phyloP scores from a whole-genome alignment of 345 rosid species.

The Corchorus olitorius region DNA sequence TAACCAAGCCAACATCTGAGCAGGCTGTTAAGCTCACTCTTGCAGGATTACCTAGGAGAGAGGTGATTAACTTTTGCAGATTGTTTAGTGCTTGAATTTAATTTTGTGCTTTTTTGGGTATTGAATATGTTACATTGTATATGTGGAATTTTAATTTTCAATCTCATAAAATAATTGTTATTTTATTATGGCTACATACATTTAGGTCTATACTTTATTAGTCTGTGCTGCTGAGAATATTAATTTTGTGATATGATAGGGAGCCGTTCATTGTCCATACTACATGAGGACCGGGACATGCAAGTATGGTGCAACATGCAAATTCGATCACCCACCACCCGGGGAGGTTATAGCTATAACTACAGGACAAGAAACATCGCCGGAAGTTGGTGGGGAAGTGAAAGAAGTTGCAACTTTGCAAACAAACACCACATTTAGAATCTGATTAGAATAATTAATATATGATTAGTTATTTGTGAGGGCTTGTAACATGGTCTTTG shows the following conservation, averaged over 20 bases:
- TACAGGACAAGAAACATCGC: slow-evolving; percentile 36
- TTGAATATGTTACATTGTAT: too few species aligned
- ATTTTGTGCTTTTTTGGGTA: slow-evolving; percentile 3
- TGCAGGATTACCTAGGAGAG: slow-evolving; percentile 96
- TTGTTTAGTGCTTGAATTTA: neutral
- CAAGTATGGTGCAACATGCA: slow-evolving; percentile 81
- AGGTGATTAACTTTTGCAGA: slow-evolving; percentile 42
- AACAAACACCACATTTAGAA: neutral
- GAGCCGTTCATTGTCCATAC: slow-evolving; percentile 74
- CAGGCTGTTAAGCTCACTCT: slow-evolving; percentile 71
- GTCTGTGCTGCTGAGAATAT: neutral
- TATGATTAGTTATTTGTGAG: neutral
- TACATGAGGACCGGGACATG: slow-evolving; percentile 95
- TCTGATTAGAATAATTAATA: neutral
- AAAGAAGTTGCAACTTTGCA: slow-evolving; percentile 1
- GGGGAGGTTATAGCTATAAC: slow-evolving; percentile 75
- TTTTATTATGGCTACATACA: too few species aligned
- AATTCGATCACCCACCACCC: slow-evolving; percentile 96
- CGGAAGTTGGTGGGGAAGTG: slow-evolving; percentile 29
- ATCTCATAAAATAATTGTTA: too few species aligned
- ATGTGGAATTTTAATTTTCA: too few species aligned
- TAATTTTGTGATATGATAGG: slow-evolving; percentile 44
- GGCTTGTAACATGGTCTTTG: neutral
- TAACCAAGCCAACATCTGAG: slow-evolving; percentile 46
- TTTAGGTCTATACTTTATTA: neutral